A percentile compares a stretch with the other conserved stretches of the same genome.
phyloP scores from a whole-genome alignment of 169 alveolate species.

The Cryptosporidium ryanae region DNA sequence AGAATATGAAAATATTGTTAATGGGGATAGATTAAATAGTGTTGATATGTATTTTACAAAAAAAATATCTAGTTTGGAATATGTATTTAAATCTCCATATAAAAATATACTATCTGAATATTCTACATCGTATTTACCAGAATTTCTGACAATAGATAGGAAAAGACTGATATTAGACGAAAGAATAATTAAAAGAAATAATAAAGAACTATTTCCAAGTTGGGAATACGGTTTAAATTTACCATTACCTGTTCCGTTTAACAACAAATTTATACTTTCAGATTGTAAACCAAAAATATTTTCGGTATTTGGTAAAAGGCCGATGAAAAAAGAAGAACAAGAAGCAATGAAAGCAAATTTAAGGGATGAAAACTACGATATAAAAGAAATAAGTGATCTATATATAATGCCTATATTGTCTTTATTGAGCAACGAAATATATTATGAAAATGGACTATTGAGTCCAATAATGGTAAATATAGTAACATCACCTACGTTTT shows the following conservation, averaged over 20 bases:
- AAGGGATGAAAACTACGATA: not conserved
- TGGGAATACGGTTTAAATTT: conserved; percentile 66
- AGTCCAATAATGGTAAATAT: conserved; percentile 20
- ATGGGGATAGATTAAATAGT: not conserved
- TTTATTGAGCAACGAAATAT: conserved; percentile 11
- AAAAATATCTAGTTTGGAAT: conserved; percentile 25
- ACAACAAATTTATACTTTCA: not conserved
- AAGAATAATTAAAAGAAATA: not conserved
- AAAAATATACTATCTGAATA: conserved; percentile 32
- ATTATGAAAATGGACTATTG: not conserved
- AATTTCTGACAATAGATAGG: conserved; percentile 44
- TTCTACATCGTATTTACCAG: conserved; percentile 48
- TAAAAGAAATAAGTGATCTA: conserved; percentile 7
- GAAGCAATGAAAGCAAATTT: not conserved
- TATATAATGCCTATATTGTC: conserved; percentile 49
- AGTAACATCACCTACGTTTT: conserved; percentile 52
- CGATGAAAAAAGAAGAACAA: conserved; percentile 1
- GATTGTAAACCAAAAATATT: conserved; percentile 52
- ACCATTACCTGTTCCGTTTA: conserved; percentile 52
- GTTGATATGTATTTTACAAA: conserved; percentile 67
- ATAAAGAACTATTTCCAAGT: conserved; percentile 50
- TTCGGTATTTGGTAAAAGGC: conserved; percentile 73
- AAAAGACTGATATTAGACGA: not conserved
- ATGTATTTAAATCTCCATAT: conserved; percentile 30
- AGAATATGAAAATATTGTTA: not conserved